phyloP scores from a whole-genome alignment of 2,329 filamentous ascomycete genomes.

The Bisporella sp. region DNA sequence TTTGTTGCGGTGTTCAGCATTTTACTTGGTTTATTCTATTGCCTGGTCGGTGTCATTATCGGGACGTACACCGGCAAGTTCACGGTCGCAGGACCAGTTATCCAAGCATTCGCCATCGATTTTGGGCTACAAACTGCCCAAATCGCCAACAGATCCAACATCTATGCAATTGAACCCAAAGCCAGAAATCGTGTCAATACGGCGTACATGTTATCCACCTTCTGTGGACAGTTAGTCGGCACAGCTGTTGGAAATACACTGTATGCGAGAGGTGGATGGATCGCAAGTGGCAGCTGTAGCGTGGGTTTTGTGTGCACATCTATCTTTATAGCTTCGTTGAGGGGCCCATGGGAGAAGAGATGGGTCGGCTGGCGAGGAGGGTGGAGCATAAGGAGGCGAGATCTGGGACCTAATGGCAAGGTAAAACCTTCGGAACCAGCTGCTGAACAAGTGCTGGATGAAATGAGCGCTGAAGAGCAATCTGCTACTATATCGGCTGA shows the following conservation, averaged over 20 bases:
- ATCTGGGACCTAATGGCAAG: conserved; percentile 10
- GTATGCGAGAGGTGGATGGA: conserved; percentile 50
- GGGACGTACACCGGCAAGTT: conserved; percentile 59
- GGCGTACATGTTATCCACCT: conserved; percentile 71
- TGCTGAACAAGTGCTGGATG: conserved; percentile 13
- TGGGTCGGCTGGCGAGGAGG: conserved; percentile 58
- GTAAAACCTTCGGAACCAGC: conserved; percentile 4
- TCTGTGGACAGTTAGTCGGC: conserved; percentile 69
- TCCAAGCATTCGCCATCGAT: conserved; percentile 66
- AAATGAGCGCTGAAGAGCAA: conserved; percentile 7
- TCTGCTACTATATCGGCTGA: no score
- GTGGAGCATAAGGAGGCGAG: conserved; percentile 36
- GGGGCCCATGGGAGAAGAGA: conserved; percentile 48
- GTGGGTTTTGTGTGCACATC: conserved; percentile 45
- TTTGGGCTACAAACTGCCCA: conserved; percentile 67
- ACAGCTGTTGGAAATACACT: conserved; percentile 51
- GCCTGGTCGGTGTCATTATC: conserved; percentile 54
- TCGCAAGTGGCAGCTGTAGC: conserved; percentile 46
- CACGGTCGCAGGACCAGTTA: conserved; percentile 62
- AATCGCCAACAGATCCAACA: conserved; percentile 63
- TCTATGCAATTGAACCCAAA: conserved; percentile 65
- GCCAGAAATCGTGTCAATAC: conserved; percentile 73
- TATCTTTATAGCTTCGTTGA: conserved; percentile 36
- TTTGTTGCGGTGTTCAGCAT: conserved; percentile 63
- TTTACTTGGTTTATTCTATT: conserved; percentile 51